Evolutionary conservation across 768 basidiomycete genomes (phyloP).

Genomic region (Agaricus subrufescens): DNA sequence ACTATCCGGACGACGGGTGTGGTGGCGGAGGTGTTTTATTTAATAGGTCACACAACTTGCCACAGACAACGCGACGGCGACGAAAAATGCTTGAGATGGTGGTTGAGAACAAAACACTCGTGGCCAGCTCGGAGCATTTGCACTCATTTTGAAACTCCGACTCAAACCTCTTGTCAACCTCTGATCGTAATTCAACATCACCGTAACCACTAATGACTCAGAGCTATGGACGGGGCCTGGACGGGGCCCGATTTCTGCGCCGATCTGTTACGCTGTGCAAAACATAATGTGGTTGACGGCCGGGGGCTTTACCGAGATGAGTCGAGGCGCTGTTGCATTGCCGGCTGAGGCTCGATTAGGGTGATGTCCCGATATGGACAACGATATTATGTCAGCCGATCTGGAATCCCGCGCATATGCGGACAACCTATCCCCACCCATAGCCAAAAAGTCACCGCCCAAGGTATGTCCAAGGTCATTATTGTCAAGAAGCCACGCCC

Average conservation of each 20-base stretch:
- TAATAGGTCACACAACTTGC: slow-evolving; percentile 48
- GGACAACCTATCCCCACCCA: slow-evolving; percentile 14
- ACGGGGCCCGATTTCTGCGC: not conserved
- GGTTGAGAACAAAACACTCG: slow-evolving; percentile 12
- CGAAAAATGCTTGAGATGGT: slow-evolving; percentile 17
- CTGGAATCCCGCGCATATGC: not conserved
- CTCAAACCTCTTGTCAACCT: slow-evolving; percentile 2
- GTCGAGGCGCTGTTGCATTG: too few relatives aligned
- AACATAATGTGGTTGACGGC: too few relatives aligned
- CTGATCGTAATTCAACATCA: not conserved
- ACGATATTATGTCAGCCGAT: slow-evolving; percentile 8
- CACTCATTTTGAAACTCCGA: slow-evolving; percentile 14
- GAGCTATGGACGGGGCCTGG: not conserved
- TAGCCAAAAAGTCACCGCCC: slow-evolving; percentile 30
- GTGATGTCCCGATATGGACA: not conserved
- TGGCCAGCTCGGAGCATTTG: slow-evolving; percentile 9
- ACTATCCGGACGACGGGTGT: slow-evolving; percentile 16
- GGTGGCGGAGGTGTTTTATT: slow-evolving; percentile 29
- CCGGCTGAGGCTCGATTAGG: not conserved
- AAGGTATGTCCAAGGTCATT: slow-evolving; percentile 32
- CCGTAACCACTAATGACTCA: not conserved
- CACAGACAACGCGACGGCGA: slow-evolving; percentile 23
- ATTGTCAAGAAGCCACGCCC: slow-evolving; percentile 12
- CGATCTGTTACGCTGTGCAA: not conserved
- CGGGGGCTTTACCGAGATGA: too few relatives aligned